Percentiles rank a stretch among this genome's conserved stretches.
phyloP scores from a whole-genome alignment of 169 alveolate species.

The Eimeria sp. region DNA sequence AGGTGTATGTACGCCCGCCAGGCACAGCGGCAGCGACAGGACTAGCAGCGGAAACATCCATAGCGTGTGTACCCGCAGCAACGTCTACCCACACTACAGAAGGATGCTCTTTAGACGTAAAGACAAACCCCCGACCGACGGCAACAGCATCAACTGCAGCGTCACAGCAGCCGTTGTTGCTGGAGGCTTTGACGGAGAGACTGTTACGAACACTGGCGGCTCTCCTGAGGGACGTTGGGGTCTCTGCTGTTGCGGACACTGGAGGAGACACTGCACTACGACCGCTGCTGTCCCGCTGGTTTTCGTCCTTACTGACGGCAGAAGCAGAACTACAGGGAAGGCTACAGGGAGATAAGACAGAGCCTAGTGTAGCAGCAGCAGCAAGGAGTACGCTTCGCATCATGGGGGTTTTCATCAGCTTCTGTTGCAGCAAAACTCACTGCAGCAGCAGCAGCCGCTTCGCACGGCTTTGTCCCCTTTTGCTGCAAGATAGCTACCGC shows the following conservation, averaged over 20 bases:
- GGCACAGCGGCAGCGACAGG: conserved; percentile 48
- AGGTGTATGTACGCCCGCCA: conserved; percentile 94
- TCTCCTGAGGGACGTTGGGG: neutral
- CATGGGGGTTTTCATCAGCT: conserved; percentile 25
- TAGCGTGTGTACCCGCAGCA: neutral
- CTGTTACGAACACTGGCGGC: conserved; percentile 37
- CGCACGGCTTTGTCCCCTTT: conserved; percentile 59
- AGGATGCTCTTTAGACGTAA: neutral
- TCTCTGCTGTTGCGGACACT: neutral
- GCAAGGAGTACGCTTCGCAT: conserved; percentile 29
- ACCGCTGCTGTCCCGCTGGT: conserved; percentile 32
- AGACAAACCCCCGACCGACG: neutral
- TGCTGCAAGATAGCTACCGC: conserved; percentile 67
- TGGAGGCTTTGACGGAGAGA: conserved; percentile 21
- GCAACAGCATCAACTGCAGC: neutral
- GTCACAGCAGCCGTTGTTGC: neutral
- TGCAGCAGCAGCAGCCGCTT: neutral
- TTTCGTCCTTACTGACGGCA: neutral
- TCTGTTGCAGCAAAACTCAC: conserved; percentile 5
- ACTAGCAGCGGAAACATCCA: conserved; percentile 2
- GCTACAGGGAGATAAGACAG: neutral
- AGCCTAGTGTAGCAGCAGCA: conserved; percentile 4
- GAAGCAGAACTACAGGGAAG: neutral
- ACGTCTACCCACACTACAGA: neutral
- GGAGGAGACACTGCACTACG: neutral